Evolutionary conservation across 768 basidiomycete genomes (phyloP), one percentile per base, ranked within the genome.

Genomic region (Mycena amicta): DNA sequence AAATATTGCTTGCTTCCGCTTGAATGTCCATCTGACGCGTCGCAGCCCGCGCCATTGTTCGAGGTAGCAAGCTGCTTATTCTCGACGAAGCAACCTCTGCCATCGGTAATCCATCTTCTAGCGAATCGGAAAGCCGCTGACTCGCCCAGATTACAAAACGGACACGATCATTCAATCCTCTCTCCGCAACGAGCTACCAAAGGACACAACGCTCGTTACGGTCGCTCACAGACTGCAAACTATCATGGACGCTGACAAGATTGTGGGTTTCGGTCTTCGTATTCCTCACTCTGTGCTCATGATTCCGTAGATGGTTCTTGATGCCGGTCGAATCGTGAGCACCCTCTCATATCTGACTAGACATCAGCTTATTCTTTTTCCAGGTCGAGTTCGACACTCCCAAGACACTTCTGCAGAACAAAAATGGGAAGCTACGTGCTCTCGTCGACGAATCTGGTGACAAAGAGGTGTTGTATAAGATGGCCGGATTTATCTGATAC

Each of bases 391-490:
- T 78, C 57, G 84, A 82, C 61, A 74, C 73, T 28, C 85, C 85
- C 0, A 55, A 56, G 20, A 65, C 75, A 27, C 71, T 90, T 50
- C 77, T 89, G 22, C 70, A 72, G 54, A 81, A 83, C 25, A 68
- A 80, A 45, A 70, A 73, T 23, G 81, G 85, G 12, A 73, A 73
- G 66, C 68, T 86, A 22, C 76, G 78, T 43, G 73, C 80, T 2
- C 71, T 87, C 28, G 83, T 87, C 1, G 80, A 86, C 43, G 81
- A 84, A 63, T 84, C 81, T 37, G 80, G 76, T 18, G 85, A 87
- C 61, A 82, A 69, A 60, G 77, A 80, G 43, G 63, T 62, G 30
- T 61, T 87, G 46, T 77, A 79, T 53, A 74, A 67, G 20, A 81
- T 83, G 80, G 72, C 74, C 5, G 43, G 43, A 5, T 23, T 45